Conservation (phyloP, 2,329 filamentous ascomycete genomes). For the Neoarthrinium moseri region DNA sequence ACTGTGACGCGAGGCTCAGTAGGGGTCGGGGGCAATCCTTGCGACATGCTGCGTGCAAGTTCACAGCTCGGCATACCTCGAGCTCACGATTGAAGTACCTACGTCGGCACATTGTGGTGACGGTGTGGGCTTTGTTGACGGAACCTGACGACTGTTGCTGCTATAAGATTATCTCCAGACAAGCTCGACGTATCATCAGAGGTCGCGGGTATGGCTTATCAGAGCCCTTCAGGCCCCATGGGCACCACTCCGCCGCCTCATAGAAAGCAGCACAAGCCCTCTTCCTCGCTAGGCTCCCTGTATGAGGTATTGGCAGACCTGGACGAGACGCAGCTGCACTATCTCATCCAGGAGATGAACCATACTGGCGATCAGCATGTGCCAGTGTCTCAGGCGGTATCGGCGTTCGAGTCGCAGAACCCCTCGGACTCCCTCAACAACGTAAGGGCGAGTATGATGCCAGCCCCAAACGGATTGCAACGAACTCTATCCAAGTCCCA, state of each 20-base stretch:
- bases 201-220: conserved; percentile 7
- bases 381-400: conserved; percentile 7
- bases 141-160: too few relatives aligned
- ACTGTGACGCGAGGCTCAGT: too few relatives aligned
- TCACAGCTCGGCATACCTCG: too few relatives aligned
- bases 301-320: conserved; percentile 11
- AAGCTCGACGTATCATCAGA: too few relatives aligned
- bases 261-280: conserved; percentile 1
- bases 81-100: too few relatives aligned
- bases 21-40: too few relatives aligned
- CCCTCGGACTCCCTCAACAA: conserved; percentile 3
- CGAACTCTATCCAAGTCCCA: conserved; percentile 9
- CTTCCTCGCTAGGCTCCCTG: conserved; percentile 6
- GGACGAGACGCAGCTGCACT: conserved; percentile 10
- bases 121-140: too few relatives aligned
- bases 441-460: conserved; percentile 5
- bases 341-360: conserved; percentile 11
- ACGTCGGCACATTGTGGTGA: too few relatives aligned
- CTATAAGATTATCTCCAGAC: too few relatives aligned
- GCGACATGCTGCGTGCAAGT: too few relatives aligned
- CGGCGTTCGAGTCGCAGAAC: conserved; percentile 9
- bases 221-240: not conserved
- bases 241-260: not conserved
- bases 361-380: conserved; percentile 10
- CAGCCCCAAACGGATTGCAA: conserved; percentile 1